Evolutionary conservation across 805 yeast species (phyloP), one percentile per base, ranked within the genome.

Genomic region (Cyberlindnera suaveolens): DNA sequence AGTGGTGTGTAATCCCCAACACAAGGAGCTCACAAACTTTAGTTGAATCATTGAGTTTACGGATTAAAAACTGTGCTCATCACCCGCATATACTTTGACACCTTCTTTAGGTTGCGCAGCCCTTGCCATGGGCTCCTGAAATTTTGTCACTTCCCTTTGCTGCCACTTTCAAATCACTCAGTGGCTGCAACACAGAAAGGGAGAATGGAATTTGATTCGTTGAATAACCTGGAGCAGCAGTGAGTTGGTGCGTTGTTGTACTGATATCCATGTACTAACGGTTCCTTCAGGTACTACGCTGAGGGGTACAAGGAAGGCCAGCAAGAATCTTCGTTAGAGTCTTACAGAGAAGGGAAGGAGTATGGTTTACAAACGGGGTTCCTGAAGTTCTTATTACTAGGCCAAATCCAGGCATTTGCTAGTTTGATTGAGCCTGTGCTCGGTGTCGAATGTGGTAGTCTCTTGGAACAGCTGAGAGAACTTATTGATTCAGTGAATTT

Each of bases 361-460:
- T 81, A 79, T 51, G 98, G 98, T 0, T 71, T 80, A 35, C 93
- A 84, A 57, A 80, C 85, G 0, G 88, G 87, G 0, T 83, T 78
- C 53, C 93, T 84, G 60, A 64, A 85, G 45, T 82, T 76, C 53
- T 51, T 86, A 2, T 57, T 85, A 0, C 58, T 89, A 1, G 97
- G 97, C 0, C 80, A 85, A 43, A 68, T 83, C 33, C 58, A 70
- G 43, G 80, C 84, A 15, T 53, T 81, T 34, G 57, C 75, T 17
- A 61, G 63, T 11, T 7, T 20, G 15, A 29, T 29, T 6, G 33
- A 37, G n/a, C 20, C n/a, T 10, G 16, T 27, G 19, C 17, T 23
- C 18, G 14, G 16, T 4, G 26, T 20, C 10, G 26, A 36, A n/a
- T 13, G n/a, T 15, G 31, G 30, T 4, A n/a, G 18, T 5, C 53